Evolutionary conservation across 306 rosid genomes (phyloP), one percentile per base, ranked within the genome.

Genomic region (Phaseolus lunatus): DNA sequence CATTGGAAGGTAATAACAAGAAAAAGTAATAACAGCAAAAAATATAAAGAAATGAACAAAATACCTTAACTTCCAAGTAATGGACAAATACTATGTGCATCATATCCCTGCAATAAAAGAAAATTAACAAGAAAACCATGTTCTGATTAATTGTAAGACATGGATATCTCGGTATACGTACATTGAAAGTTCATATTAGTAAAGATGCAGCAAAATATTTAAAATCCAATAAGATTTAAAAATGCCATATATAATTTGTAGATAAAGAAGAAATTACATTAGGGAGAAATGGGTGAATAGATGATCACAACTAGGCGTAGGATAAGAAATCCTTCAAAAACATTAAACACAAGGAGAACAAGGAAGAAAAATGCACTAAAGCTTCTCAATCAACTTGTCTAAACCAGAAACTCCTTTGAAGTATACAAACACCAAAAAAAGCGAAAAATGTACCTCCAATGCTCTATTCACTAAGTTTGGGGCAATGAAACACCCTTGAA

Each of bases 61-160:
- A 63, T 89, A 93, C 98, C 98, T 93, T 90, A 50, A 93, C 96
- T 84, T 93, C 94, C 89, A 93, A 85, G 87, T 93, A 93, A 87
- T 93, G 98, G 76, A 93, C 98, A 81, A 93, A 93, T 78, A 93
- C 98, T 47, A 93, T 93, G 84, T 93, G 94, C 96, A 84, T 90
- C 89, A 92, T 85, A 53, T 90, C 90, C 91, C 98, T 93, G 88
- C 89, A 88, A 78, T 58, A 54, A 86, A 83, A 73, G 29, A 77
- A 62, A 63, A 41, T 61, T 80, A 72, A 45, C 45, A 76, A 64
- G 41, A 59, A 44, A 81, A 77, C 24, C 45, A 78, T 27, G 66
- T 80, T 56, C 12, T 50, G 39, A 76, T 77, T 54, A 81, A 63
- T 22, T 9, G 44, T 61, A 57, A 35, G n/a, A 26, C 45, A 70